phyloP scores from a whole-genome alignment of 2,329 filamentous ascomycete genomes.

The Aspergillus nomiae region DNA sequence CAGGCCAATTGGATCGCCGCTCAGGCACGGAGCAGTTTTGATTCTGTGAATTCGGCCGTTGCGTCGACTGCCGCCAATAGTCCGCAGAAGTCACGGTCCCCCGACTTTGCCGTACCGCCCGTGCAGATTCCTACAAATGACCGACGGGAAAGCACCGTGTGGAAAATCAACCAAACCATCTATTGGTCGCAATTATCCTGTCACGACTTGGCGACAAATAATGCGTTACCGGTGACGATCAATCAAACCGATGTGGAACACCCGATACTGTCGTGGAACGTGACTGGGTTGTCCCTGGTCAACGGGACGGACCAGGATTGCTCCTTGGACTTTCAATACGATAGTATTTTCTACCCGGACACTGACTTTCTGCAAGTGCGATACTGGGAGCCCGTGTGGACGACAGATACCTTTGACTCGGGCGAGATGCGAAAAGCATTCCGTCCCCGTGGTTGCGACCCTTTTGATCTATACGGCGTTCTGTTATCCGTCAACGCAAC shows the following conservation, averaged over 20 bases:
- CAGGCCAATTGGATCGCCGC: constrained; percentile 35
- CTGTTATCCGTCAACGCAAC: constrained; percentile 34
- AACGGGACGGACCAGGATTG: constrained; percentile 21
- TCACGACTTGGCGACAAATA: constrained; percentile 20
- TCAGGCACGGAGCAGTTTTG: constrained; percentile 27
- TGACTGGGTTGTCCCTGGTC: constrained; percentile 26
- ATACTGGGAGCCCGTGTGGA: constrained; percentile 36
- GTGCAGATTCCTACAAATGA: constrained; percentile 31
- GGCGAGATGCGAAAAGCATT: constrained; percentile 25
- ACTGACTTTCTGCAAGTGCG: constrained; percentile 36
- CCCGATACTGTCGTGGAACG: constrained; percentile 31
- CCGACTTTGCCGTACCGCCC: constrained; percentile 33
- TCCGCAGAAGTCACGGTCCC: constrained; percentile 28
- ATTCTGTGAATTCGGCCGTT: constrained; percentile 25
- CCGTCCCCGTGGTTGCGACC: constrained; percentile 27
- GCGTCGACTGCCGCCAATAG: constrained; percentile 15
- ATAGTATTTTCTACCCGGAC: constrained; percentile 29
- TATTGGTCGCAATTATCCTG: constrained; percentile 35
- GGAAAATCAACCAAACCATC: constrained; percentile 35
- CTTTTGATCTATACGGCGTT: constrained; percentile 36
- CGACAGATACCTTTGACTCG: constrained; percentile 11
- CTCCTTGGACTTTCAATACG: constrained; percentile 31
- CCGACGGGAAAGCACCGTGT: constrained; percentile 27
- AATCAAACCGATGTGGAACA: constrained; percentile 18
- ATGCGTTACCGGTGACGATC: constrained; percentile 25